Conservation (phyloP, 441 rosid genomes). For the Gossypium aridum region DNA sequence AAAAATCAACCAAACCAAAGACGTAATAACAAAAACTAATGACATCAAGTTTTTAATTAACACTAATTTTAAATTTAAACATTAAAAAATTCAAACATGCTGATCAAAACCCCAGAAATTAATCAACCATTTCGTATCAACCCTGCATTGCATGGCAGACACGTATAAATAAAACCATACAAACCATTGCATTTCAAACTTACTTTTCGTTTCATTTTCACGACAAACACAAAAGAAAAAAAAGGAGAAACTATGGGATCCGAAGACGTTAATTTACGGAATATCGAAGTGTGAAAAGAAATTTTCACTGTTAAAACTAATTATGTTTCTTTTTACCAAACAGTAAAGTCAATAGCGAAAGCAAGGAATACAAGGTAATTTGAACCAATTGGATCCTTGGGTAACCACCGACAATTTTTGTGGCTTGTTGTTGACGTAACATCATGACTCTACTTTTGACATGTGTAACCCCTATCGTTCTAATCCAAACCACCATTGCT, state of each 20-base stretch:
- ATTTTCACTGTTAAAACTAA: background rate
- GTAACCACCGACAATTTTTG: slow-evolving; percentile 5
- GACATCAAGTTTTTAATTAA: no score
- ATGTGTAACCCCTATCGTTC: background rate
- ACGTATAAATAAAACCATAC: background rate
- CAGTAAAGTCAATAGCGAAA: background rate
- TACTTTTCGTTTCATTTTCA: background rate
- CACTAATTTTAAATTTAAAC: no score
- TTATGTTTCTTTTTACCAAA: background rate
- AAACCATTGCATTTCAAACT: background rate
- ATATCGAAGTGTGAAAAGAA: background rate
- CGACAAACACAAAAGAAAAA: no score
- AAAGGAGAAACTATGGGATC: background rate
- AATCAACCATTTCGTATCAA: background rate
- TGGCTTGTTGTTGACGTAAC: background rate
- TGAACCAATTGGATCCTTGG: background rate
- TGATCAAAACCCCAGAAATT: background rate
- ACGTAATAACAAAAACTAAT: no score
- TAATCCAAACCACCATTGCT: background rate
- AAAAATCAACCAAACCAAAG: no score
- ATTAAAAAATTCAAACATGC: background rate
- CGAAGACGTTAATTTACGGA: background rate
- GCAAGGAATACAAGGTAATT: background rate
- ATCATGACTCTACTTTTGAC: background rate
- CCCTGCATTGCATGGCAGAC: background rate